Evolutionary conservation across 108 stramenopile species (phyloP).

Genomic region (Aurantiochytrium sp.): DNA sequence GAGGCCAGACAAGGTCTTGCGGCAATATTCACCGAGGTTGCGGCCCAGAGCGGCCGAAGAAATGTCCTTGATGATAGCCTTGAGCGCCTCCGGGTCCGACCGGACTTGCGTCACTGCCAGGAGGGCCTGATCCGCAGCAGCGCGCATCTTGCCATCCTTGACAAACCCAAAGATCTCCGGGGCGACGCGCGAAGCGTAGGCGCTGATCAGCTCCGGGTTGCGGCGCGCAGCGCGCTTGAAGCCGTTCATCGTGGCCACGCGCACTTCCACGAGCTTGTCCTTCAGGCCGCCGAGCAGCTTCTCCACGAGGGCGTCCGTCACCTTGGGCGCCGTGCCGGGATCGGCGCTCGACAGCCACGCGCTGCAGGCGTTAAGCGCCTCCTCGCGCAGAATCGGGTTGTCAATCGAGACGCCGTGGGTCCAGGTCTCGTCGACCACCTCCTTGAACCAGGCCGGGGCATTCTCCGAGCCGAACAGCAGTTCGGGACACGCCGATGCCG

Average conservation of each 20-base stretch:
- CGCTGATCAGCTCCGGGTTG: not conserved
- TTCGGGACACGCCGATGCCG: not conserved
- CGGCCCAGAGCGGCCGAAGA: not conserved
- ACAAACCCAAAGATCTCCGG: not conserved
- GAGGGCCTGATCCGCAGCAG: not conserved
- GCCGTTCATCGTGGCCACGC: not conserved
- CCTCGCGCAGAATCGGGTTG: not conserved
- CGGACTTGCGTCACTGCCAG: not conserved
- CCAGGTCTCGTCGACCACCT: not conserved
- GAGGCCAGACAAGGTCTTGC: not conserved
- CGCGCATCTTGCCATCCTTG: not conserved
- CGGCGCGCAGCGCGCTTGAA: not conserved
- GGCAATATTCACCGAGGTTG: not conserved
- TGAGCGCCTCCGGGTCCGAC: not conserved
- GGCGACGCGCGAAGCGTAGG: not conserved
- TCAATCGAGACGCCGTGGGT: not conserved
- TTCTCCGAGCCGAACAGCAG: not conserved
- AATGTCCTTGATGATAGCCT: not conserved
- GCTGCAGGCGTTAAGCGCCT: not conserved
- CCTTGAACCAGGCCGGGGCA: not conserved
- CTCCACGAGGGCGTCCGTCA: not conserved
- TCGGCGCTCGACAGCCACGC: not conserved
- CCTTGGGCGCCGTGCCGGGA: not conserved
- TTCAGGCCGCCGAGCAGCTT: not conserved
- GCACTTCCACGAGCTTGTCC: not conserved